Conservation (phyloP, 805 yeast species). For the Wickerhamiella brachini region DNA sequence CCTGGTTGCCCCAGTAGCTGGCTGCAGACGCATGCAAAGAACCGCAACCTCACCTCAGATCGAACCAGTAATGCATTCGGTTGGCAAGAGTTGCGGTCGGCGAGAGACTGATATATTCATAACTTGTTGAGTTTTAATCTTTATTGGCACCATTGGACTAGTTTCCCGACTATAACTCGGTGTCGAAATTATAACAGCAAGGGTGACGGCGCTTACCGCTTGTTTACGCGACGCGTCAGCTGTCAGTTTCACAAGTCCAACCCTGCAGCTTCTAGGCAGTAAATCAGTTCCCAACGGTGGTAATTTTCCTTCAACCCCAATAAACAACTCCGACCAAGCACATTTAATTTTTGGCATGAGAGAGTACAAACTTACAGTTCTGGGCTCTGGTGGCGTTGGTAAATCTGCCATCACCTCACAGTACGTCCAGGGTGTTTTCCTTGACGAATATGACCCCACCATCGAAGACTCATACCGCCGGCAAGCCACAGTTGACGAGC, state of each 20-base stretch:
- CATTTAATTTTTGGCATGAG: constrained; percentile 7
- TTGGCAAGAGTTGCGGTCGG: too few relatives aligned
- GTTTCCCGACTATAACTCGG: too few relatives aligned
- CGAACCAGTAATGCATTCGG: neutral
- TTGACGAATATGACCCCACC: constrained; percentile 91
- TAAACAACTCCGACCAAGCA: too few relatives aligned
- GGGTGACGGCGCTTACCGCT: too few relatives aligned
- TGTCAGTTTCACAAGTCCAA: neutral
- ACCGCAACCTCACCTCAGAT: neutral
- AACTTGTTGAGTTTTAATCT: too few relatives aligned
- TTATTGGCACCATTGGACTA: too few relatives aligned
- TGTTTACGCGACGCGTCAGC: neutral
- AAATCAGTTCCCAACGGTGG: neutral
- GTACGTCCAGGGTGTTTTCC: constrained; percentile 78
- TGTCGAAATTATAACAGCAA: too few relatives aligned
- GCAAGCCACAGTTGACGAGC: constrained; percentile 75
- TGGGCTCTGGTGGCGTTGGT: constrained; percentile 98
- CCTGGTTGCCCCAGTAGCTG: neutral
- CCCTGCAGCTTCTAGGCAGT: neutral
- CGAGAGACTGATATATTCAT: too few relatives aligned
- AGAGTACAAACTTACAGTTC: constrained; percentile 81
- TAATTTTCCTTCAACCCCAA: neutral
- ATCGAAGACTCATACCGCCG: constrained; percentile 92
- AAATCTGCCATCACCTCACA: constrained; percentile 88
- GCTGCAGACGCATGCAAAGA: neutral